phyloP scores from a whole-genome alignment of 495 filamentous ascomycete genomes.

The Parachaetomium inaequale region DNA sequence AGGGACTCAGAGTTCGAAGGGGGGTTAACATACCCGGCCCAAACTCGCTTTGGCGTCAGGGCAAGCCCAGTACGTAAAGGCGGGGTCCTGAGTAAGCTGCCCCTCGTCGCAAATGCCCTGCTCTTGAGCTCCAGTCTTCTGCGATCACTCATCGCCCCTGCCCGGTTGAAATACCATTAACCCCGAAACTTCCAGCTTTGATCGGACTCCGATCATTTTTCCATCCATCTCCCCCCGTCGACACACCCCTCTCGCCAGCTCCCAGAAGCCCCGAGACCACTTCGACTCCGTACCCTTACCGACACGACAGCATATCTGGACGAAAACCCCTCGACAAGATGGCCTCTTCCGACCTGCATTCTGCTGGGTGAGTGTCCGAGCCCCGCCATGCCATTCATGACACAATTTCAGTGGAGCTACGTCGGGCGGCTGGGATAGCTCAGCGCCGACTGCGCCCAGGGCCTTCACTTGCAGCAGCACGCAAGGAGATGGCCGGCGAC shows the following conservation, averaged over 20 bases:
- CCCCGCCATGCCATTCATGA: slow-evolving; percentile 37
- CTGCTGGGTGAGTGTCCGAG: slow-evolving; percentile 38
- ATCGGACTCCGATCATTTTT: slow-evolving; percentile 26
- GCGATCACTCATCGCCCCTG: slow-evolving; percentile 27
- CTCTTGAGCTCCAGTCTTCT: slow-evolving; percentile 30
- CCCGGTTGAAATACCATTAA: slow-evolving; percentile 37
- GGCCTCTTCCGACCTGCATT: slow-evolving; percentile 37
- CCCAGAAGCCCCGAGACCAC: slow-evolving; percentile 2
- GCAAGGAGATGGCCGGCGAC: not conserved
- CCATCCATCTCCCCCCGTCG: slow-evolving; percentile 21
- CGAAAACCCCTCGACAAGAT: slow-evolving; percentile 35
- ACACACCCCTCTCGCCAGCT: slow-evolving; percentile 13
- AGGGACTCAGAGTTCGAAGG: not conserved
- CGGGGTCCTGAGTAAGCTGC: slow-evolving; percentile 41
- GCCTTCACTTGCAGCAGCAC: not conserved
- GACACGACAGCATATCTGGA: not conserved
- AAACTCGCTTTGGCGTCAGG: slow-evolving; percentile 20
- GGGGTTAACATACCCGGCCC: slow-evolving; percentile 13
- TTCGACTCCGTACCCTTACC: not conserved
- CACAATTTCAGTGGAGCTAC: slow-evolving; percentile 23
- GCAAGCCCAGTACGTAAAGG: slow-evolving; percentile 24
- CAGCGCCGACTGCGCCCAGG: not conserved
- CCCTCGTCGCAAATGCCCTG: slow-evolving; percentile 27
- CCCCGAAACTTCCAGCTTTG: slow-evolving; percentile 35
- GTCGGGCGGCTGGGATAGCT: slow-evolving; percentile 17